A percentile compares a stretch with the other conserved stretches of the same genome.
Evolutionary conservation across 768 basidiomycete genomes (phyloP).

Genomic region (Agaricus blazei): DNA sequence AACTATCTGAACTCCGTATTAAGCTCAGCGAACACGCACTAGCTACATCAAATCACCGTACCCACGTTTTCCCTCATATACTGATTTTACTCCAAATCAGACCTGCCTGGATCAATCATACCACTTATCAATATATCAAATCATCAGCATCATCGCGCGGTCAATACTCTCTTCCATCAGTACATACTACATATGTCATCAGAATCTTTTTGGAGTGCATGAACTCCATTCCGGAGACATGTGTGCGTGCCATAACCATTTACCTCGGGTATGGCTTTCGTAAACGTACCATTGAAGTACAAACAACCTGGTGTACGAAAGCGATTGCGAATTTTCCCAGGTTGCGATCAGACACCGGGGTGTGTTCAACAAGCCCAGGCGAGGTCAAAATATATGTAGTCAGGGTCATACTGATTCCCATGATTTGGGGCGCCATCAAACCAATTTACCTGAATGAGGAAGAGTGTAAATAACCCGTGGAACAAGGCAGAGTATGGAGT

Average conservation of each 20-base stretch:
- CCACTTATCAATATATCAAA: neutral
- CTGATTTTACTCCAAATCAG: neutral
- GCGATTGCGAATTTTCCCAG: neutral
- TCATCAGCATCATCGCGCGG: neutral
- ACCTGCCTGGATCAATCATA: neutral
- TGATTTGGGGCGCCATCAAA: slow-evolving; percentile 2
- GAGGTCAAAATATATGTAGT: neutral
- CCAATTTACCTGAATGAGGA: neutral
- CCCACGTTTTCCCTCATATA: slow-evolving; percentile 5
- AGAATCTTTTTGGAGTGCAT: neutral
- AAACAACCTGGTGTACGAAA: neutral
- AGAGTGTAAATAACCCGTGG: neutral
- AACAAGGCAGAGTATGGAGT: neutral
- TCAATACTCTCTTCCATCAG: neutral
- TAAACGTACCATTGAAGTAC: neutral
- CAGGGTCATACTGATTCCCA: slow-evolving; percentile 7
- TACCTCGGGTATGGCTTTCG: neutral
- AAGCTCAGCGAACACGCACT: slow-evolving; percentile 6
- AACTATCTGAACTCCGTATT: neutral
- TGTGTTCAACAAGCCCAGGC: no score
- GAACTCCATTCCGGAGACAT: neutral
- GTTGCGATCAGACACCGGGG: no score
- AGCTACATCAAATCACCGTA: slow-evolving; percentile 9
- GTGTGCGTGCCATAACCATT: neutral
- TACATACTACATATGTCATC: neutral